Evolutionary conservation across 129 eudicot species (phyloP), one percentile per base, ranked within the genome.

Genomic region (Cynara cardunculus): DNA sequence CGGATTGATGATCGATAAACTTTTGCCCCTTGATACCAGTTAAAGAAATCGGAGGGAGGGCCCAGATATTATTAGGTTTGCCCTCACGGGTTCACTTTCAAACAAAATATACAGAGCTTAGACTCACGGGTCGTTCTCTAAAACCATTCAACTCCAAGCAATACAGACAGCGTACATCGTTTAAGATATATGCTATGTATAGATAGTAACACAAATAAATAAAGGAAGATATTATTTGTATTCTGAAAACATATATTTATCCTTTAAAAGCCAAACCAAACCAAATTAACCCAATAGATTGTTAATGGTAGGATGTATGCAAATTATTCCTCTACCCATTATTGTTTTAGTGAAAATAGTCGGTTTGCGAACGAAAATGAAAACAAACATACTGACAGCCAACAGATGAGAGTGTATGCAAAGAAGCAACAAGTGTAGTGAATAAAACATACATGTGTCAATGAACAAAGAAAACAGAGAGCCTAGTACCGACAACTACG

Each of bases 71-170:
- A 11, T 11, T 41, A 41, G 53, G 16, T 41, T 41, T 41, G 4
- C 25, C 34, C 19, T 81, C 85, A 82, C 85, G 85, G 81, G 71
- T 75, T 82, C 82, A 75, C 65, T 75, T 49, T 74, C 25, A 71
- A 65, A 77, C 41, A 65, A 34, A 16, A 4, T 24, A 14, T 6
- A 49, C 7, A 49, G 62, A 18, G 4, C n/a, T 35, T 34, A 22
- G 72, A 16, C 72, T 76, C 81, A 77, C 81, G 81, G 81, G 81
- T 77, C 35, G 73, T 69, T 19, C 62, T 77, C 62, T 32, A 77
- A 77, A 77, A 35, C 28, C 9, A 61, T 61, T 2, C 12, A 56
- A 18, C 18, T n/a, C n/a, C n/a, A n/a, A n/a, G n/a, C n/a, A n/a
- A n/a, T n/a, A n/a, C n/a, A n/a, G n/a, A n/a, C n/a, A n/a, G n/a